Evolutionary conservation across 495 filamentous ascomycete species (phyloP).

Genomic region (Trichoderma orchidacearum): DNA sequence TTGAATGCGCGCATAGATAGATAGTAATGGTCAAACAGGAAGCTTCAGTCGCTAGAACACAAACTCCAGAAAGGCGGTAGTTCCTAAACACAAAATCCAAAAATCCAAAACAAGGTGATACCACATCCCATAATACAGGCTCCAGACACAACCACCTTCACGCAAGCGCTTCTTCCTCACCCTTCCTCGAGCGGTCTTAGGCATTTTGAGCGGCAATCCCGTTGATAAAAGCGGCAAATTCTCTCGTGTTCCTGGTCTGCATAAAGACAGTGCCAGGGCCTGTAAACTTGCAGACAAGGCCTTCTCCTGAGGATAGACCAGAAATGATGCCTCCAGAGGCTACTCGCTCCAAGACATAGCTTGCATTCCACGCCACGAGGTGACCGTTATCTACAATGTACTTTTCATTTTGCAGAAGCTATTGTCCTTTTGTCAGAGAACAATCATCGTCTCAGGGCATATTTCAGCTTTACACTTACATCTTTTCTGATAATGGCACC

Average conservation of each 20-base stretch:
- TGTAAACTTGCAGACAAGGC: slow-evolving; percentile 83
- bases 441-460: slow-evolving; percentile 5
- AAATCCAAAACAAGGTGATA: too few species aligned
- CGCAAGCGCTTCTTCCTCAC: too few species aligned
- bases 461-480: slow-evolving; percentile 35
- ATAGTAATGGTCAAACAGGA: neutral
- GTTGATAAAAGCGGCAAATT: neutral
- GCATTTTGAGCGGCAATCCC: neutral
- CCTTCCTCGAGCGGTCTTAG: neutral
- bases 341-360: slow-evolving; percentile 80
- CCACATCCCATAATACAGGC: too few species aligned
- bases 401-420: slow-evolving; percentile 64
- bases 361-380: slow-evolving; percentile 93
- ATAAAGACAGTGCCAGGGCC: slow-evolving; percentile 89
- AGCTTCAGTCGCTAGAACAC: neutral
- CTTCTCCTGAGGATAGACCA: slow-evolving; percentile 63
- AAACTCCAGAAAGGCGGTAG: neutral
- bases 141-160: too few species aligned
- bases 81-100: neutral
- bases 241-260: slow-evolving; percentile 70
- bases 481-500: slow-evolving; percentile 95
- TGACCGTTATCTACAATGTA: slow-evolving; percentile 96
- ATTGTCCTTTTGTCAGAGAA: neutral
- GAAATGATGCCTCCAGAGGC: slow-evolving; percentile 83
- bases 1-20: neutral